Evolutionary conservation across 2,329 filamentous ascomycete species (phyloP).

Genomic region (Rachicladosporium sp.): DNA sequence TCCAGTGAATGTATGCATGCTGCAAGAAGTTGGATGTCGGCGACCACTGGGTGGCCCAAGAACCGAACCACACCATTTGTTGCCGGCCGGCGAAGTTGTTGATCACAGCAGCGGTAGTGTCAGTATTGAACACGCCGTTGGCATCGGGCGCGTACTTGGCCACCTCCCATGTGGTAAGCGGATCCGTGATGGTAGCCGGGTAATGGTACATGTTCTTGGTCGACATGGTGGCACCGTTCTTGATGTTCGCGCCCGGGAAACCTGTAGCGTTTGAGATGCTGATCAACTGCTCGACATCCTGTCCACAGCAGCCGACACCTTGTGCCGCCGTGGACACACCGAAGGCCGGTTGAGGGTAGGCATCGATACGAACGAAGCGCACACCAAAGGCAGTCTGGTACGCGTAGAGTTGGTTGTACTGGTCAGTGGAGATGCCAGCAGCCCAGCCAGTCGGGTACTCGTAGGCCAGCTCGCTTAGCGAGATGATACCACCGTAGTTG

Average conservation of each 20-base stretch:
- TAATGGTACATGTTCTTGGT: constrained; percentile 45
- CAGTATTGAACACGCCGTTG: constrained; percentile 23
- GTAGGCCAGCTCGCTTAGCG: constrained; percentile 44
- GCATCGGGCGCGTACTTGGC: constrained; percentile 37
- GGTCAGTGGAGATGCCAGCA: constrained; percentile 42
- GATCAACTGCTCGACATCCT: constrained; percentile 40
- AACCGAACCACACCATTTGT: constrained; percentile 51
- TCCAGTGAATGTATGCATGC: constrained; percentile 51
- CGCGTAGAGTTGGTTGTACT: constrained; percentile 44
- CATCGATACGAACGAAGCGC: constrained; percentile 48
- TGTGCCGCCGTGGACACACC: constrained; percentile 27
- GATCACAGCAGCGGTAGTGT: constrained; percentile 45
- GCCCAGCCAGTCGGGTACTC: constrained; percentile 35
- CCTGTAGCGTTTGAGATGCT: constrained; percentile 41
- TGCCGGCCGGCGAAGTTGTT: constrained; percentile 45
- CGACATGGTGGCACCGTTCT: constrained; percentile 36
- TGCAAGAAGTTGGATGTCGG: constrained; percentile 46
- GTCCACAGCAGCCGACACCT: constrained; percentile 35
- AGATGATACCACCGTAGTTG: constrained; percentile 50
- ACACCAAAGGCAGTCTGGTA: constrained; percentile 48
- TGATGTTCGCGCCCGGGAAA: constrained; percentile 44
- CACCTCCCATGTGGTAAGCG: constrained; percentile 40
- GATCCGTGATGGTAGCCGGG: constrained; percentile 45
- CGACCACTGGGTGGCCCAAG: constrained; percentile 42
- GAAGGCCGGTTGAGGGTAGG: constrained; percentile 41